These are phyloP conservation scores for Moricandia arvensis DNA, from an alignment of 345 rosid species.

Conservation along the genomic window DNA sequence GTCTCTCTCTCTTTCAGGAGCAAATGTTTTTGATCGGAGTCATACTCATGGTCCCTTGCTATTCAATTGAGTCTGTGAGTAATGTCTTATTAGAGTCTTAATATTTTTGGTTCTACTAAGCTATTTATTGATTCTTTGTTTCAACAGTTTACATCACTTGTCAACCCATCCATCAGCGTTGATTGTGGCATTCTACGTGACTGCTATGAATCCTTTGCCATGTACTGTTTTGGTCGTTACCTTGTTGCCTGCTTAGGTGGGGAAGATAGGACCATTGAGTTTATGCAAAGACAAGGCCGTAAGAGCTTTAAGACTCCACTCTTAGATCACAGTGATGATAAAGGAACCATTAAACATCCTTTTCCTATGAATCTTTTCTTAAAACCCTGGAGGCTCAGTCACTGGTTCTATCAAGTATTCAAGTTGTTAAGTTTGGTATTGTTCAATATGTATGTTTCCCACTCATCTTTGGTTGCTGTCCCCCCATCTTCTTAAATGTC, in stretches of 20 bases:
- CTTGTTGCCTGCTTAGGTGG: constrained; percentile 85
- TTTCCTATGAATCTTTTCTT: neutral
- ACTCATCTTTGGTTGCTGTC: neutral
- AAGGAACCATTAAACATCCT: neutral
- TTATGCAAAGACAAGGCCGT: neutral
- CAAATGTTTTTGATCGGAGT: constrained; percentile 97
- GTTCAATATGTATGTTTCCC: constrained; percentile 92
- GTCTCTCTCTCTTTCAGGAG: constrained; percentile 53
- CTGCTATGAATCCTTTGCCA: constrained; percentile 98
- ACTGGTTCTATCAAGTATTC: constrained; percentile 94
- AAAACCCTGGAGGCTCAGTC: constrained; percentile 52
- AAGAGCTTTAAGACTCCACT: neutral
- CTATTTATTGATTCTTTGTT: neutral
- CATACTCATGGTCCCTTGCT: constrained; percentile 98
- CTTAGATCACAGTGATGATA: neutral
- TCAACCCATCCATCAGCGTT: constrained; percentile 85
- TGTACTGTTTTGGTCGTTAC: constrained; percentile 99
- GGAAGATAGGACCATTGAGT: neutral
- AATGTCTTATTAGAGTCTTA: neutral
- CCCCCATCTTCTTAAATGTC: neutral
- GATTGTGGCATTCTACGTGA: constrained; percentile 89
- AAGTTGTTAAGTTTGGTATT: constrained; percentile 93
- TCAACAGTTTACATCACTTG: constrained; percentile 80
- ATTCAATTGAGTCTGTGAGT: constrained; percentile 86
- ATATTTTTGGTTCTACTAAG: neutral